Conservation (phyloP, 164 flowering plant species). For the Liquidambar formosana region DNA sequence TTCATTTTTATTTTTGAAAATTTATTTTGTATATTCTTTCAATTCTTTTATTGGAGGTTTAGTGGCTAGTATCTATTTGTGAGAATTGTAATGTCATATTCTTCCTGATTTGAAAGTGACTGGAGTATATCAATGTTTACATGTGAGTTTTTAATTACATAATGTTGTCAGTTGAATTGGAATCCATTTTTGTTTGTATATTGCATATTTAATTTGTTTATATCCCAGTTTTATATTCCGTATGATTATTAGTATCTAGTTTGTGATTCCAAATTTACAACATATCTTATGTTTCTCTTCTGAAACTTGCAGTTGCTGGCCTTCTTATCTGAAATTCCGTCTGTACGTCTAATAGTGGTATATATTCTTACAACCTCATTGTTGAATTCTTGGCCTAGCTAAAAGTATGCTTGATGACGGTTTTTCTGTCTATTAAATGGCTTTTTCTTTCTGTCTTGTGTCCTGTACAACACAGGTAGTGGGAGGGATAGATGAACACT, state of each 20-base stretch:
- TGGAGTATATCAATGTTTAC: no score
- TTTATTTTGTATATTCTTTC: no score
- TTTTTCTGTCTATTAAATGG: not conserved
- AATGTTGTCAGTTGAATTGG: no score
- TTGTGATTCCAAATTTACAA: not conserved
- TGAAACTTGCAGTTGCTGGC: constrained; percentile 54
- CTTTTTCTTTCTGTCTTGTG: not conserved
- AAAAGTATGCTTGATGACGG: not conserved
- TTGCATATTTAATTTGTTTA: not conserved
- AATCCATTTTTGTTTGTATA: not conserved
- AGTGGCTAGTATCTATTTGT: no score
- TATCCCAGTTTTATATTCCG: not conserved
- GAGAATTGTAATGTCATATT: no score
- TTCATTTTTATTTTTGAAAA: no score
- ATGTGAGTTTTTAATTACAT: no score
- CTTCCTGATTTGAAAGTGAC: no score
- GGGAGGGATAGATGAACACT: constrained; percentile 65
- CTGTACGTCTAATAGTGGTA: constrained; percentile 75
- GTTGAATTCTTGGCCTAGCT: constrained; percentile 2
- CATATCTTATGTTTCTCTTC: not conserved
- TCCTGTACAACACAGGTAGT: constrained; percentile 45
- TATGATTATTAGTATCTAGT: not conserved
- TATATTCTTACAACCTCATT: constrained; percentile 9
- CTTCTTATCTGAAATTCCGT: constrained; percentile 69
- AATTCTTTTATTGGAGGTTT: no score